Base-by-base conservation (phyloP, 148 eudicot genomes). In the Persicaria maculosa region DNA sequence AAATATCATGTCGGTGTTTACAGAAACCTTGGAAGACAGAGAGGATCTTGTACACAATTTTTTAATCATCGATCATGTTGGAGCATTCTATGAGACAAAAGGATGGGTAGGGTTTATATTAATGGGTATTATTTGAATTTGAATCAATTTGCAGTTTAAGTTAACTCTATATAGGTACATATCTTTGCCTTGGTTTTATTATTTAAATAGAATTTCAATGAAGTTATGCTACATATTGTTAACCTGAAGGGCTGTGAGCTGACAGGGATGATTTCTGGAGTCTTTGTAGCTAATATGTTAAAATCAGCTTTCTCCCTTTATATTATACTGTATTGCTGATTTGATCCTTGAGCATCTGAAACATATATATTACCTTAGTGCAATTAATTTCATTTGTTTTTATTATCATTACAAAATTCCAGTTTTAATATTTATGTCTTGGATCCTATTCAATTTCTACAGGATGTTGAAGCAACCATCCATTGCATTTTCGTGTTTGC, bases 381-480 rank as follows among this genome's bases (percentile, higher is more conserved):
- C 25, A 22, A 22, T 22, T 22, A 22, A 22, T 22, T 22, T 22
- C 25, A 22, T 22, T 0, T 22, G 25, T 22, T 22, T 22, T 22
- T 22, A 22, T 22, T 22, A 22, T 22, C 25, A 22, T 22, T 22
- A 22, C 25, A 22, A 22, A 22, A 22, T 22, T 22, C 25, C 0
- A 22, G 25, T 22, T 22, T 22, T 16, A 22, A 22, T 22, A 83
- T 83, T 74, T 62, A 77, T 83, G 73, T 75, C 72, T 72, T 85
- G 74, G 62, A 77, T 79, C 57, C 74, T 62, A 62, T 78, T 85
- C 82, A 53, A 58, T 68, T 80, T 79, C 78, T 61, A 81, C 97
- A 96, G 99, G 99, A 96, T 85, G 86, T 96, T 85, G 99, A 96
- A 88, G 94, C 99, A 74, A 92, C 99, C 83, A 96, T 96, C 85